A percentile compares a stretch with the other conserved stretches of the same genome.
phyloP scores from a whole-genome alignment of 257 asterid species.

The Rubia yunnanensis region DNA sequence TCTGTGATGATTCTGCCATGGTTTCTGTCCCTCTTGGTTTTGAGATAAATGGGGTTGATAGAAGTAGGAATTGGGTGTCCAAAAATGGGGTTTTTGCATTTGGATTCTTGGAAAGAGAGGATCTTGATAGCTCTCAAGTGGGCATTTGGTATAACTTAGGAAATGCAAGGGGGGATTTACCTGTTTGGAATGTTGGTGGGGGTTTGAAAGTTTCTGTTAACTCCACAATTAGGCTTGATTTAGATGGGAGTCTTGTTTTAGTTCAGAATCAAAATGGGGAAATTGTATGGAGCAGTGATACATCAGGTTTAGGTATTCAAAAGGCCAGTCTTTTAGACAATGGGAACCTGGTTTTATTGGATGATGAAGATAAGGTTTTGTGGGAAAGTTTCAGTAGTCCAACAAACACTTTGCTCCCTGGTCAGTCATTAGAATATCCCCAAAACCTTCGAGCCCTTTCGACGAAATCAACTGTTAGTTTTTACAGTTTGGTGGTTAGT shows the following conservation, averaged over 20 bases:
- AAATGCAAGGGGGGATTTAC: conserved; percentile 32
- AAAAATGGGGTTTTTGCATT: conserved; percentile 59
- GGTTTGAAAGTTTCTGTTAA: conserved; percentile 45
- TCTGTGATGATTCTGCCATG: conserved; percentile 31
- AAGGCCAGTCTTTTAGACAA: conserved; percentile 49
- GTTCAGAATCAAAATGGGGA: conserved; percentile 35
- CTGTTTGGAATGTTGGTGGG: conserved; percentile 65
- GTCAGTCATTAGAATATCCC: conserved; percentile 45
- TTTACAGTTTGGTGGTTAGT: conserved; percentile 40
- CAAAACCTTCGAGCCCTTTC: conserved; percentile 53
- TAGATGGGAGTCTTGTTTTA: conserved; percentile 49
- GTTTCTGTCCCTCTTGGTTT: conserved; percentile 52
- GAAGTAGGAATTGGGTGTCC: conserved; percentile 40
- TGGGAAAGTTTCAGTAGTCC: conserved; percentile 62
- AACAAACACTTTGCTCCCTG: conserved; percentile 50
- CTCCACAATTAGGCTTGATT: conserved; percentile 42
- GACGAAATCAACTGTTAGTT: conserved; percentile 34
- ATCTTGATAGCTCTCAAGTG: conserved; percentile 34
- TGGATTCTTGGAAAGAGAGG: conserved; percentile 53
- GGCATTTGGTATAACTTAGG: conserved; percentile 52
- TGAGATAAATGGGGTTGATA: conserved; percentile 42
- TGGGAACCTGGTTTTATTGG: conserved; percentile 53
- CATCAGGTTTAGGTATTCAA: conserved; percentile 44
- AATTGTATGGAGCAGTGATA: conserved; percentile 49
- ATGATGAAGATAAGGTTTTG: conserved; percentile 28